Conservation (phyloP, 805 yeast genomes). For the Starmerella cellae region DNA sequence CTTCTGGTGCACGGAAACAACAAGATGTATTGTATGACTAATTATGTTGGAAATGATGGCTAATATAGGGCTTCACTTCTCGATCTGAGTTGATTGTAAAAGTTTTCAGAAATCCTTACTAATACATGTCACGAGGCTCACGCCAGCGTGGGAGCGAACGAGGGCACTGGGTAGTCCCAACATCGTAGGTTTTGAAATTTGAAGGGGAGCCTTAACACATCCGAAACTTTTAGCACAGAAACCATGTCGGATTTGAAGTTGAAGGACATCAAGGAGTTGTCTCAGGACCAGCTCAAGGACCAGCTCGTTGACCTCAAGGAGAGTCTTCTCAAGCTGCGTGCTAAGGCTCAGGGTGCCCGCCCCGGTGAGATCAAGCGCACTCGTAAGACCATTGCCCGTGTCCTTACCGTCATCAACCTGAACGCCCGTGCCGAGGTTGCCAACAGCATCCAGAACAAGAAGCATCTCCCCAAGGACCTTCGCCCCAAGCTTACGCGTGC, state of each 20-base stretch:
- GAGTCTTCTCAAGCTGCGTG: slow-evolving; percentile 91
- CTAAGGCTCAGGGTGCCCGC: slow-evolving; percentile 50
- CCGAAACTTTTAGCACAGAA: slow-evolving; percentile 1
- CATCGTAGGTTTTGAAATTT: slow-evolving; percentile 1
- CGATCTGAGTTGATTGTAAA: no score
- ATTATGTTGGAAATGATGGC: neutral
- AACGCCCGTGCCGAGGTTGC: slow-evolving; percentile 92
- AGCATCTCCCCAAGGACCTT: slow-evolving; percentile 94
- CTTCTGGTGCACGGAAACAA: no score
- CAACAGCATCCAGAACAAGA: slow-evolving; percentile 75
- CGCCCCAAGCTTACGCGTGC: slow-evolving; percentile 99
- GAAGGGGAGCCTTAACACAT: neutral
- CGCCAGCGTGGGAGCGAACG: neutral
- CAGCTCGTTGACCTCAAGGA: slow-evolving; percentile 93
- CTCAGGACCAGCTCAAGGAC: slow-evolving; percentile 90
- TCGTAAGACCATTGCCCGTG: slow-evolving; percentile 97
- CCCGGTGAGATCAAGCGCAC: slow-evolving; percentile 93
- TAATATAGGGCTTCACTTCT: neutral
- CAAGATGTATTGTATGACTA: no score
- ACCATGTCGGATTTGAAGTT: slow-evolving; percentile 45
- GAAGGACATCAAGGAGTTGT: slow-evolving; percentile 91
- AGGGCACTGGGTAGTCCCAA: slow-evolving; percentile 1
- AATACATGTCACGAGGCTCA: neutral
- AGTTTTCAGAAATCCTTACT: neutral
- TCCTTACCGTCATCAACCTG: slow-evolving; percentile 90